Evolutionary conservation across 192 early-diverging fungal species (phyloP).

Genomic region (Gamsiella multidivaricata): DNA sequence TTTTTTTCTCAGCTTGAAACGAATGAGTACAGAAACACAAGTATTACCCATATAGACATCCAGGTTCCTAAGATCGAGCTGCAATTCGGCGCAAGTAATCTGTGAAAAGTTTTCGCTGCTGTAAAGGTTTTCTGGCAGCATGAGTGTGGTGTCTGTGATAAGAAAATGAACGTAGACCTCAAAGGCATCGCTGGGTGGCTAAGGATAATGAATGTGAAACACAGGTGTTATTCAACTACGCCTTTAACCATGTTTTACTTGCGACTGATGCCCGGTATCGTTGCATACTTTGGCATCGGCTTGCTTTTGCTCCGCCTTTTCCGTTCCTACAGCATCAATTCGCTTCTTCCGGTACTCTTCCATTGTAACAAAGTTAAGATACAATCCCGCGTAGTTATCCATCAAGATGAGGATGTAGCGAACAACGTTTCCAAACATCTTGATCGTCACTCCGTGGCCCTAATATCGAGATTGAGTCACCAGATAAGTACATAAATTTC

Average conservation of each 20-base stretch:
- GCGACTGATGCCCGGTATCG: not conserved
- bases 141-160: conserved; percentile 59
- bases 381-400: conserved; percentile 78
- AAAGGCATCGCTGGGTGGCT: conserved; percentile 62
- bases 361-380: conserved; percentile 66
- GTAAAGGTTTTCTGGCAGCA: conserved; percentile 72
- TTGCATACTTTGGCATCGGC: conserved; percentile 62
- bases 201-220: not conserved
- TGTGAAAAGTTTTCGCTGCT: conserved; percentile 61
- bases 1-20: no score
- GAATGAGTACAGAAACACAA: no score
- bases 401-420: conserved; percentile 74
- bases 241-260: no score
- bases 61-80: conserved; percentile 70
- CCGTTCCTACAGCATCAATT: conserved; percentile 14
- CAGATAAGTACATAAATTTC: not conserved
- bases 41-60: conserved; percentile 77
- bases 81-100: conserved; percentile 69
- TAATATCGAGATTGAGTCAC: no score
- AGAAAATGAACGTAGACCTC: conserved; percentile 64
- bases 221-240: no score
- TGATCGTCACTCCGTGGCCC: conserved; percentile 67
- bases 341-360: conserved; percentile 68
- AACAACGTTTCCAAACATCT: conserved; percentile 74
- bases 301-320: conserved; percentile 54